Percentiles rank a stretch among this genome's conserved stretches.
Evolutionary conservation across 495 filamentous ascomycete species (phyloP).

Genomic region (Halenospora varia): DNA sequence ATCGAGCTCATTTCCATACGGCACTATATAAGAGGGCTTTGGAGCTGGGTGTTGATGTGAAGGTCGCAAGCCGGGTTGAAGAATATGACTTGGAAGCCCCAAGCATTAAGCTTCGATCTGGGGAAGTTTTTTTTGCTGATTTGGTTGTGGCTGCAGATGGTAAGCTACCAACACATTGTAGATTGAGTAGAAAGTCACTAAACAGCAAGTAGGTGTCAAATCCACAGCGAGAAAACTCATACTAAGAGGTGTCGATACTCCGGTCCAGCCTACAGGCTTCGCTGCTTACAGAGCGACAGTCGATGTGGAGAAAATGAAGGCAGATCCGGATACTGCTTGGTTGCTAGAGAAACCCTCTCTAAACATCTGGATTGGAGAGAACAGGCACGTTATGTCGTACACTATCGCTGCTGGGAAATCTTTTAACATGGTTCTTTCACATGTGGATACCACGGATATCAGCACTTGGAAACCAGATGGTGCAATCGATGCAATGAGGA

Average conservation of each 20-base stretch:
- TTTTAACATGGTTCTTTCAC: constrained; percentile 49
- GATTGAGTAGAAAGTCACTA: too few species aligned
- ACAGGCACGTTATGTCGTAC: constrained; percentile 46
- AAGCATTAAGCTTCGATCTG: too few species aligned
- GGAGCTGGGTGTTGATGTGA: constrained; percentile 39
- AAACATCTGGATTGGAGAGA: constrained; percentile 39
- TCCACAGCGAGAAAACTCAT: constrained; percentile 30
- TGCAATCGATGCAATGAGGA: constrained; percentile 34
- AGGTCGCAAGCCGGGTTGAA: constrained; percentile 45
- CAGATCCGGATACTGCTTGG: constrained; percentile 36
- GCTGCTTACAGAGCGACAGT: constrained; percentile 42
- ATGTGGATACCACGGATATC: constrained; percentile 37
- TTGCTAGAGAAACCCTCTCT: constrained; percentile 34
- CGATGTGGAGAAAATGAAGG: constrained; percentile 35
- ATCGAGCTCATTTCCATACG: constrained; percentile 39
- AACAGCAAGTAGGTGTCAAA: constrained; percentile 17
- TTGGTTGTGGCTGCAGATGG: too few species aligned
- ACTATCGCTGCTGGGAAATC: constrained; percentile 41
- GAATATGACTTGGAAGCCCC: constrained; percentile 42
- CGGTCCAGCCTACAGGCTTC: constrained; percentile 13
- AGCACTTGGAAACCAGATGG: constrained; percentile 33
- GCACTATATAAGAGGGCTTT: constrained; percentile 29
- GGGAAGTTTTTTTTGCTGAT: too few species aligned
- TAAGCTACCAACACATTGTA: too few species aligned
- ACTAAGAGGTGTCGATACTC: constrained; percentile 20